phyloP scores from a whole-genome alignment of 768 basidiomycete genomes.

The Mycena floridula region DNA sequence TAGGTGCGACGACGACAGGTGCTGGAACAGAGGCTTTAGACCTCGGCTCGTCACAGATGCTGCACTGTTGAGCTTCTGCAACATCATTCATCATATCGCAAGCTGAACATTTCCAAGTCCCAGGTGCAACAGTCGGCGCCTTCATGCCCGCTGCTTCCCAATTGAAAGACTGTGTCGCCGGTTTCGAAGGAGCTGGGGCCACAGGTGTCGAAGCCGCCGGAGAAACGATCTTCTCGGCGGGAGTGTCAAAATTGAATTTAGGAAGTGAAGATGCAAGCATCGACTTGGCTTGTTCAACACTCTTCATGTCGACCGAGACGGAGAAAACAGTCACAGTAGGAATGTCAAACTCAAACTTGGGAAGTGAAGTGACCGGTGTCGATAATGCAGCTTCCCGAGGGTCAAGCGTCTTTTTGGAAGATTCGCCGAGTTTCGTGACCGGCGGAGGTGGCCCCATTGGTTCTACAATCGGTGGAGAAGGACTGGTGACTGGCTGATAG shows the following conservation, averaged over 20 bases:
- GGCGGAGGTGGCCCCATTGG: background rate
- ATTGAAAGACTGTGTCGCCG: conserved; percentile 30
- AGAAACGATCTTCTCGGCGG: conserved; percentile 2
- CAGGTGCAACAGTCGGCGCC: conserved; percentile 20
- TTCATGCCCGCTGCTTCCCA: conserved; percentile 39
- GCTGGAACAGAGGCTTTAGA: background rate
- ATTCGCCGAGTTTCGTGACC: too few relatives aligned
- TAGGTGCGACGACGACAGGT: background rate
- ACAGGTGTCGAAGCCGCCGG: conserved; percentile 3
- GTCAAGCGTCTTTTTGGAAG: too few relatives aligned
- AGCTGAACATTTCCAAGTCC: conserved; percentile 37
- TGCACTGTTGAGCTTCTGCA: conserved; percentile 40
- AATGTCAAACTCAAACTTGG: conserved; percentile 29
- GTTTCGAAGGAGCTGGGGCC: conserved; percentile 10
- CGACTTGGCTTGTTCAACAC: conserved; percentile 31
- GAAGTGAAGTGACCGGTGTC: conserved; percentile 23
- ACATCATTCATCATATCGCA: conserved; percentile 25
- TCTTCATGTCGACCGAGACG: conserved; percentile 14
- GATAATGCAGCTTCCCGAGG: conserved; percentile 25
- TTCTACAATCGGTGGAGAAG: background rate
- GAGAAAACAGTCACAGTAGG: conserved; percentile 14
- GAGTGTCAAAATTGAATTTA: conserved; percentile 26
- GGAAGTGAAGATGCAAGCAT: conserved; percentile 41
- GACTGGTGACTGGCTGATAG: conserved; percentile 44
- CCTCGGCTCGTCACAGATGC: conserved; percentile 32